Percentiles rank a stretch among this genome's conserved stretches.
Evolutionary conservation across 352 stramenopile genomes (phyloP).

Genomic region (Pythium aquatile): DNA sequence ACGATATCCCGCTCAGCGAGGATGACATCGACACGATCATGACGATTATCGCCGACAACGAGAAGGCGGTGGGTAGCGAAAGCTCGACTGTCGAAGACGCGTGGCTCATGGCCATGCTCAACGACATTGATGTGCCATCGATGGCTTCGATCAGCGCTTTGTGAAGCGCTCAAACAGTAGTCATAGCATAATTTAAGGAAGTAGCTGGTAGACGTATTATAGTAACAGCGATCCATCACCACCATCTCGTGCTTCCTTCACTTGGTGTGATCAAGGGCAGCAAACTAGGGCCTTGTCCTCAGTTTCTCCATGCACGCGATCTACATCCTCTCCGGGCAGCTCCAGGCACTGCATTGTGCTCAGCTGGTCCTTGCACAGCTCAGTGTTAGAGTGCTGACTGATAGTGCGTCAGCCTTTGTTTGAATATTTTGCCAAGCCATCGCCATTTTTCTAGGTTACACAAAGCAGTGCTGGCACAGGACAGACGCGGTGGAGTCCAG

Average conservation of each 20-base stretch:
- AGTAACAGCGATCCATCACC: background rate
- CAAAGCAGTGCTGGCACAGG: too few relatives aligned
- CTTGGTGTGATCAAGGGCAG: too few relatives aligned
- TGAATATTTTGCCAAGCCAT: too few relatives aligned
- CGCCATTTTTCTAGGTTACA: too few relatives aligned
- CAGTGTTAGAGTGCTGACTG: too few relatives aligned
- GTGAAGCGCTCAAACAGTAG: background rate
- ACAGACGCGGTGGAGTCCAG: background rate
- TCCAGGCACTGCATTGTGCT: too few relatives aligned
- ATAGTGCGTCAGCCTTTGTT: too few relatives aligned
- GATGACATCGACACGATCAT: slow-evolving; percentile 19
- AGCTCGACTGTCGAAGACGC: slow-evolving; percentile 11
- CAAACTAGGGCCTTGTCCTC: too few relatives aligned
- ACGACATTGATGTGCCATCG: background rate
- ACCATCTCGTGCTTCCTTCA: too few relatives aligned
- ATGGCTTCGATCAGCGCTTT: background rate
- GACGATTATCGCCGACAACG: slow-evolving; percentile 18
- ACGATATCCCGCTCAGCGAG: slow-evolving; percentile 9
- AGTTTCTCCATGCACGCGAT: too few relatives aligned
- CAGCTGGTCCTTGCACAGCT: too few relatives aligned
- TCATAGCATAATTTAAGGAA: background rate
- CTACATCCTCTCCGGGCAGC: too few relatives aligned
- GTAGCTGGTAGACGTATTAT: background rate
- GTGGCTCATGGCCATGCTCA: slow-evolving; percentile 20
- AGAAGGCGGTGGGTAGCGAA: slow-evolving; percentile 1